These are phyloP conservation scores for Lojkania enalia DNA, from an alignment of 2,329 filamentous ascomycete species.

Conservation along the genomic window DNA sequence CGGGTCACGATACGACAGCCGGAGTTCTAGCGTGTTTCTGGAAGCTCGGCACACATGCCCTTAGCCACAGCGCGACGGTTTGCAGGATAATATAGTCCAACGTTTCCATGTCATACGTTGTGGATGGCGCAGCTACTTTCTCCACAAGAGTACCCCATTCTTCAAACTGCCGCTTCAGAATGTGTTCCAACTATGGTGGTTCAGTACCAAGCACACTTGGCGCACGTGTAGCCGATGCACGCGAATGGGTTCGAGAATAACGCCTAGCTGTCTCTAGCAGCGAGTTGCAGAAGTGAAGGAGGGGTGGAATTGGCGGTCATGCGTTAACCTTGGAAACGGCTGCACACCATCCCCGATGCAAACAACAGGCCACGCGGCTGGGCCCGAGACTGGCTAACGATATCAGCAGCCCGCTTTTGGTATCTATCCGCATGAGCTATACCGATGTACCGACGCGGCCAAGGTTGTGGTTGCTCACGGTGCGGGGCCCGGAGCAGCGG, in stretches of 20 bases:
- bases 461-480: neutral
- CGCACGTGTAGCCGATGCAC: too few relatives aligned
- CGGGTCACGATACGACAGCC: neutral
- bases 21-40: neutral
- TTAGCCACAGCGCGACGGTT: neutral
- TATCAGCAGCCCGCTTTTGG: conserved; percentile 8
- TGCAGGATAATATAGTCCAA: neutral
- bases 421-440: neutral
- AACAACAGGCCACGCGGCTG: neutral
- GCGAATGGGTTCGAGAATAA: too few relatives aligned
- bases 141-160: too few relatives aligned
- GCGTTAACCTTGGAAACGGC: too few relatives aligned
- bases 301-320: neutral
- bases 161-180: too few relatives aligned
- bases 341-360: too few relatives aligned
- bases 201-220: too few relatives aligned
- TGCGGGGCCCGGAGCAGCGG: conserved; percentile 8
- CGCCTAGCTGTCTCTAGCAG: too few relatives aligned
- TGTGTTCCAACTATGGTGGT: too few relatives aligned
- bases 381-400: conserved; percentile 1
- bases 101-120: neutral
- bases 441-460: conserved; percentile 1
- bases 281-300: neutral
- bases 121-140: neutral
- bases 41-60: neutral